Evolutionary conservation across 2,329 filamentous ascomycete genomes (phyloP).

Genomic region (Venturia nashicola): DNA sequence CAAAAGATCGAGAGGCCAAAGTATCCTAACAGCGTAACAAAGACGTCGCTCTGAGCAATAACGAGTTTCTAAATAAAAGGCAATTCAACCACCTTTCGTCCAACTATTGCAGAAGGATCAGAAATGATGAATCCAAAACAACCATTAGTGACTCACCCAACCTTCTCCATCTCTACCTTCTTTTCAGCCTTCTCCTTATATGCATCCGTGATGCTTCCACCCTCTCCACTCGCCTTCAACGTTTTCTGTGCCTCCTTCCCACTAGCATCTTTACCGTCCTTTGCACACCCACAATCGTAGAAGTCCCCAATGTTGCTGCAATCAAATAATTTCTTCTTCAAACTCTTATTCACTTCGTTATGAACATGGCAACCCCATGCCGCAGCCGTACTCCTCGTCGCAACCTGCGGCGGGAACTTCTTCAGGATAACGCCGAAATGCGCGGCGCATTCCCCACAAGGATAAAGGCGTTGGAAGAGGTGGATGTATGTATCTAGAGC

Average conservation of each 20-base stretch:
- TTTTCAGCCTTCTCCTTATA: background rate
- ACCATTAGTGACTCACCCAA: background rate
- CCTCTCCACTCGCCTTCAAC: background rate
- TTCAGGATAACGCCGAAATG: conserved; percentile 50
- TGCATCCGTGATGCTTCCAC: background rate
- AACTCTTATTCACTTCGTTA: conserved; percentile 51
- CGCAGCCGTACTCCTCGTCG: conserved; percentile 47
- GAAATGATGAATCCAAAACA: background rate
- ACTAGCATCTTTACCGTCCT: conserved; percentile 29
- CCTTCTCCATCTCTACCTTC: background rate
- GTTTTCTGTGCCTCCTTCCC: background rate
- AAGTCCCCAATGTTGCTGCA: conserved; percentile 54
- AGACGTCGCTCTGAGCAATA: background rate
- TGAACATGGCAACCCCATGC: conserved; percentile 56
- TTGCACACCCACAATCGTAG: conserved; percentile 54
- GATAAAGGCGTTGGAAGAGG: conserved; percentile 52
- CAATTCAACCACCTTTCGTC: background rate
- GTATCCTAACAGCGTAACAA: background rate
- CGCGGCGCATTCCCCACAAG: conserved; percentile 53
- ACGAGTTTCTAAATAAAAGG: background rate
- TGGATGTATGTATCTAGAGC: conserved; percentile 49
- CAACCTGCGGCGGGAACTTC: conserved; percentile 53
- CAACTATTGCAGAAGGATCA: background rate
- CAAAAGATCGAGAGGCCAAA: background rate
- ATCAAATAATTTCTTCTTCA: conserved; percentile 49